Evolutionary conservation across 306 rosid species (phyloP).

Genomic region (Quercus berberidifolia): DNA sequence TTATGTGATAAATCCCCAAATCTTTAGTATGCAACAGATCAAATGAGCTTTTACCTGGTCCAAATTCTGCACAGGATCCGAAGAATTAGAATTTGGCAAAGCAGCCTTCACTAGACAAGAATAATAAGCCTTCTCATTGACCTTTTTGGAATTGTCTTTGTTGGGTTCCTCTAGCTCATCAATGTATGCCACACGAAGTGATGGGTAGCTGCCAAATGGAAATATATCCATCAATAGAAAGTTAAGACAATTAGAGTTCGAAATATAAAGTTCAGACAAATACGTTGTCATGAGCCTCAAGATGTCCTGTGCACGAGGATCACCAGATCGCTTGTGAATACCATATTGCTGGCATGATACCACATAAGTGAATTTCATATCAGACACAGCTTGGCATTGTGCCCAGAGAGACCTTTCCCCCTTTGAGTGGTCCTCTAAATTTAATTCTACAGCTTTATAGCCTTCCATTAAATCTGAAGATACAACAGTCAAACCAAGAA

Average conservation of each 20-base stretch:
- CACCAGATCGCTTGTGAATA: constrained; percentile 88
- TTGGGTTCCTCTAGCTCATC: constrained; percentile 95
- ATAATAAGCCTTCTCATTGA: constrained; percentile 73
- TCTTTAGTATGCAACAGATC: neutral
- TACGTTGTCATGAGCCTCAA: constrained; percentile 90
- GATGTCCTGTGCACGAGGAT: constrained; percentile 79
- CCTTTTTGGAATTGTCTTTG: constrained; percentile 71
- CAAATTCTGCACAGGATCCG: constrained; percentile 80
- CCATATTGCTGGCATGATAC: constrained; percentile 95
- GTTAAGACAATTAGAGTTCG: neutral
- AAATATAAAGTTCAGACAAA: constrained; percentile 13
- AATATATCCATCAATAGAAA: constrained; percentile 10
- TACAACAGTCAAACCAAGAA: constrained; percentile 10
- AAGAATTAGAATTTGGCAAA: constrained; percentile 74
- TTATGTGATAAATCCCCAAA: neutral
- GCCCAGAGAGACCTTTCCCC: constrained; percentile 88
- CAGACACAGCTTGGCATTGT: constrained; percentile 94
- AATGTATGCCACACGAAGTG: constrained; percentile 91
- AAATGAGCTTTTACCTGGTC: constrained; percentile 60
- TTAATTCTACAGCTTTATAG: constrained; percentile 80
- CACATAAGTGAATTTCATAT: constrained; percentile 95
- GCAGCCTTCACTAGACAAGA: constrained; percentile 92
- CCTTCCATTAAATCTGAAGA: constrained; percentile 90
- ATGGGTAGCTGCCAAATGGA: constrained; percentile 69
- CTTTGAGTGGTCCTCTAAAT: constrained; percentile 70